Conservation (phyloP, 1,139 yeast species). For the Kurtzmaniella quercitrusa region DNA sequence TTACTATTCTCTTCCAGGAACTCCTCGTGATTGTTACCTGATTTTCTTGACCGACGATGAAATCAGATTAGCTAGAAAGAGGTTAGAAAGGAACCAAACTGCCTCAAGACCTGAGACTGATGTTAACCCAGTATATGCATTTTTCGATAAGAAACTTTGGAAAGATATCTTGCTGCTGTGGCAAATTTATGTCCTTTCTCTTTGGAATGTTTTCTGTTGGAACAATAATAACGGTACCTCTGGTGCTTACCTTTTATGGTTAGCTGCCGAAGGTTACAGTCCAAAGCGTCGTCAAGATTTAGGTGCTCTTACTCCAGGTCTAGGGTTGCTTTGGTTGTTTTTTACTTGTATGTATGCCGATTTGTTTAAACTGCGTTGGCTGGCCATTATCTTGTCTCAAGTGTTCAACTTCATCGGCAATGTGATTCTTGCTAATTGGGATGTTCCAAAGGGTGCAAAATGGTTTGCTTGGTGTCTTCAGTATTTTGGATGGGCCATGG, state of each 20-base stretch:
- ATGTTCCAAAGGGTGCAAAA: constrained; percentile 39
- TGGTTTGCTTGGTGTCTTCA: constrained; percentile 48
- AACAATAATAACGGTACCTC: constrained; percentile 46
- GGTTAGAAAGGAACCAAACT: constrained; percentile 40
- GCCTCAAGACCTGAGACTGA: constrained; percentile 14
- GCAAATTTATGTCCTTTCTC: constrained; percentile 48
- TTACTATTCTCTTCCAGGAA: constrained; percentile 61
- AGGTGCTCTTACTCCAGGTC: constrained; percentile 42
- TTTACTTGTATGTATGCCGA: constrained; percentile 43
- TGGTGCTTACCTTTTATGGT: constrained; percentile 51
- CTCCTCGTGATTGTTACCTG: constrained; percentile 57
- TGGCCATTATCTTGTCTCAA: constrained; percentile 54
- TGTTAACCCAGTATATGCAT: constrained; percentile 5
- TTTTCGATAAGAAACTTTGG: constrained; percentile 36
- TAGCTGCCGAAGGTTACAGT: constrained; percentile 25
- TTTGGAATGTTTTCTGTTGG: constrained; percentile 64
- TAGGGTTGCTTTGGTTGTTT: constrained; percentile 38
- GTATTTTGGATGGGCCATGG: constrained; percentile 49
- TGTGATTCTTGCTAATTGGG: constrained; percentile 42
- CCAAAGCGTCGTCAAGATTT: constrained; percentile 35
- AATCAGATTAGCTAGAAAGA: constrained; percentile 53
- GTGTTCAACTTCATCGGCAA: constrained; percentile 38
- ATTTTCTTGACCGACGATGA: constrained; percentile 60
- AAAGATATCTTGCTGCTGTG: constrained; percentile 47
- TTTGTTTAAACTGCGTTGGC: constrained; percentile 51